Base-by-base conservation (phyloP, 129 eudicot species). In the Tagetes patula region DNA sequence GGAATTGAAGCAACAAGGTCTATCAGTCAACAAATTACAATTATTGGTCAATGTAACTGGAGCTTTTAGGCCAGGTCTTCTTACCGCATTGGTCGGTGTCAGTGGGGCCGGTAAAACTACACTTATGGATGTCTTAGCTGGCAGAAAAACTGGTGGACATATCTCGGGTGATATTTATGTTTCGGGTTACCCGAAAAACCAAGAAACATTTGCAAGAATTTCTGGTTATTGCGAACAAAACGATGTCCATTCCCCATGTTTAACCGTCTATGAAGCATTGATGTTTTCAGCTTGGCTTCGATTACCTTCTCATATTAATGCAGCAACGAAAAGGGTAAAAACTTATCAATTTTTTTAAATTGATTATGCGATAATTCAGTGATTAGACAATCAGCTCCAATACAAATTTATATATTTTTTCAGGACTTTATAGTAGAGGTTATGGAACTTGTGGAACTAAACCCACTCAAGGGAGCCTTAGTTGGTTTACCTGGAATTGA, bases 41-140 rank as follows among this genome's bases (percentile, higher is more conserved):
- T 82, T 94, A 70, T 71, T 94, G 79, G 92, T 81, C 13, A 69
- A 84, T 83, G 89, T 94, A 36, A 87, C 89, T 0, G 98, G 98
- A 77, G 92, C 96, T 50, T 90, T 94, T 67, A 81, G 86, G 79
- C 98, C 98, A 34, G 91, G 97, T 55, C 85, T 94, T n/a, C 96
- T 94, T 11, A 94, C 98, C 4, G 98, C 98, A 56, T 82, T 94
- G 74, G 90, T 94, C n/a, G 98, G 98, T 36, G 96, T 86, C 7
- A 94, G 98, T 69, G 98, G 98, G 34, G 98, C 98, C 64, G 98
- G 98, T 63, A 94, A 94, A 85, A 94, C 97, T 42, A 94, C 98
- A 69, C 87, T 94, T 27, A 94, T 94, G 98, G 98, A 94, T 54
- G 98, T 94, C 72, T 75, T 94, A 70, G 96, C 98, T 32, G 98